Evolutionary conservation across 2,329 filamentous ascomycete genomes (phyloP), one percentile per base, ranked within the genome.

Genomic region (Neurospora crassa): DNA sequence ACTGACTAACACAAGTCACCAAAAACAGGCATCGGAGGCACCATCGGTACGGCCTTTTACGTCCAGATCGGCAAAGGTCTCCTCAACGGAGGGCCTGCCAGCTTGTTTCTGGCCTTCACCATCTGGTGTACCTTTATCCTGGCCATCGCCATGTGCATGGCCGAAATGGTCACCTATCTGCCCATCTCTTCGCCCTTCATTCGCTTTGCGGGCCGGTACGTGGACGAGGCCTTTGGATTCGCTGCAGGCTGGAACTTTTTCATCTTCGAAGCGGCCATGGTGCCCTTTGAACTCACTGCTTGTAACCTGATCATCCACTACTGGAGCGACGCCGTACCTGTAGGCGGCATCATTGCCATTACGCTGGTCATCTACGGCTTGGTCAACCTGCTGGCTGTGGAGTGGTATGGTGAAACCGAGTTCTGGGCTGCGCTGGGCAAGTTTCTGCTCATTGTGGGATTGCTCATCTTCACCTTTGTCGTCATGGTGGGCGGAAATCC

Each of bases 401-500:
- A 90, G 74, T 92, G 86, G 84, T 94, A 92, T 72, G 91, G 91
- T 67, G 91, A 93, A 80, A 87, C 89, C 0, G 92, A 96, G 78
- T 96, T 96, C 77, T 88, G 86, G 86, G 88, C 90, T 24, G 89
- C 92, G 2, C 79, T 92, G 2, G 90, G 90, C 70, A 93, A 94
- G 78, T 86, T 93, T 2, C 75, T 94, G 2, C 84, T 94, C 69
- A 92, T 92, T 72, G 80, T 93, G 43, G 91, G 88, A 1, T 84
- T 95, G 69, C 86, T 94, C 75, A 76, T 89, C 74, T 94, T 92
- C 81, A 95, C 93, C 2, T 93, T 97, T 77, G 85, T 96, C 74
- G 88, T 89, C 74, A 95, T 96, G 90, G 82, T 96, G 0, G 93
- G 93, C 8, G 93, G 91, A 2, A 96, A 95, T 75, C 93, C 93